Percentiles rank a stretch among this genome's conserved stretches.
Evolutionary conservation across 805 yeast genomes (phyloP).

Genomic region (Maudiozyma barnettii): DNA sequence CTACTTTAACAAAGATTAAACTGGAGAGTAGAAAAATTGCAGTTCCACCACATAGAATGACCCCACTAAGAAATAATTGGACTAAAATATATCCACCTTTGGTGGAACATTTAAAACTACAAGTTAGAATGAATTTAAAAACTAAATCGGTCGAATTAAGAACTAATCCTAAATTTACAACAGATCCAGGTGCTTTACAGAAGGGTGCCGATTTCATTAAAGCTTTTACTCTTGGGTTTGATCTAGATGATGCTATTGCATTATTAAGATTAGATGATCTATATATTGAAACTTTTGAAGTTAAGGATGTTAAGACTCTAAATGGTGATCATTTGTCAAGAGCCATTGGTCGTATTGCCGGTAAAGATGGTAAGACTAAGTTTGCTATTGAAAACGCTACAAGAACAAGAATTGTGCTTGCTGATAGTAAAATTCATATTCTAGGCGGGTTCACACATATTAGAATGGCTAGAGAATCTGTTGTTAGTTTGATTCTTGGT

Average conservation of each 20-base stretch:
- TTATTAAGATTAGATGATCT: conserved; percentile 87
- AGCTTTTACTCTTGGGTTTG: conserved; percentile 94
- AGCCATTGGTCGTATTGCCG: conserved; percentile 99
- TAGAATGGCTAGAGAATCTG: conserved; percentile 97
- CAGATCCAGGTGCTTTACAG: conserved; percentile 89
- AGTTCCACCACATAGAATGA: conserved; percentile 95
- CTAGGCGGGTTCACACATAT: conserved; percentile 95
- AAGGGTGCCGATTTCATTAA: conserved; percentile 96
- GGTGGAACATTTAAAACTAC: conserved; percentile 88
- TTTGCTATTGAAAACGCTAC: conserved; percentile 98
- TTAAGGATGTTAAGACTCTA: conserved; percentile 92
- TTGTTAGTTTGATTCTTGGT: conserved; percentile 89
- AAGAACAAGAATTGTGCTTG: conserved; percentile 93
- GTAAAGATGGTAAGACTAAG: conserved; percentile 97
- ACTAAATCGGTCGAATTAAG: conserved; percentile 82
- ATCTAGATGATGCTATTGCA: conserved; percentile 94
- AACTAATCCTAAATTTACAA: conserved; percentile 68
- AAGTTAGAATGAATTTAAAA: conserved; percentile 88
- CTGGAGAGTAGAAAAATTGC: conserved; percentile 80
- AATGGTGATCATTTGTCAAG: conserved; percentile 94
- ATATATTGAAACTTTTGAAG: conserved; percentile 92
- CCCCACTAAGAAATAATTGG: conserved; percentile 88
- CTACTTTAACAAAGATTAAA: conserved; percentile 55
- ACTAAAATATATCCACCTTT: conserved; percentile 89
- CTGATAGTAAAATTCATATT: conserved; percentile 93